phyloP scores from a whole-genome alignment of 2,329 filamentous ascomycete species.

The Mollisiaceae sp. region DNA sequence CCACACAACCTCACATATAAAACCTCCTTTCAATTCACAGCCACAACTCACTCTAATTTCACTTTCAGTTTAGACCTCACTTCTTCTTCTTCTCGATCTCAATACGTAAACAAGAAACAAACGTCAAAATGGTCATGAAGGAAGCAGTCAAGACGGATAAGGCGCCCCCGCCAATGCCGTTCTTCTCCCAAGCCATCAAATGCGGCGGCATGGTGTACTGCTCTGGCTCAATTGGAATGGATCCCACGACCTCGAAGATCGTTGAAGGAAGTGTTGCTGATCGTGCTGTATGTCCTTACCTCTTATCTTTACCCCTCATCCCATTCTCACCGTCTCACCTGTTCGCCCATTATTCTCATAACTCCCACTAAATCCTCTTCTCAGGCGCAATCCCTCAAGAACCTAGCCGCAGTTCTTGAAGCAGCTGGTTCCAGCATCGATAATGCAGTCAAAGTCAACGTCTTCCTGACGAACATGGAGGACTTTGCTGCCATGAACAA shows the following conservation, averaged over 20 bases:
- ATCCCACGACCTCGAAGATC: constrained; percentile 58
- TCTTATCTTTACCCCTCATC: neutral
- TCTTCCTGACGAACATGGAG: constrained; percentile 69
- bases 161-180: constrained; percentile 57
- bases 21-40: neutral
- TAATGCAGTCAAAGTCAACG: constrained; percentile 70
- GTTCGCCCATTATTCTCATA: too few relatives aligned
- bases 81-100: neutral
- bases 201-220: constrained; percentile 74
- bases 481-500: constrained; percentile 66
- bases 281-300: constrained; percentile 50
- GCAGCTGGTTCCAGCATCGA: constrained; percentile 63
- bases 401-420: constrained; percentile 63
- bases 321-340: constrained; percentile 1
- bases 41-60: too few relatives aligned
- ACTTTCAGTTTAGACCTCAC: too few relatives aligned
- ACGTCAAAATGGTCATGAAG: constrained; percentile 32
- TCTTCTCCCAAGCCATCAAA: constrained; percentile 65
- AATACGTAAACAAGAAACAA: neutral
- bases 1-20: neutral
- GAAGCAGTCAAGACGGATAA: constrained; percentile 38
- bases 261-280: constrained; percentile 62
- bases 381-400: constrained; percentile 60
- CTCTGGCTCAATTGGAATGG: constrained; percentile 65
- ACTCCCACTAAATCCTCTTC: constrained; percentile 6